Base-by-base conservation (phyloP, 768 basidiomycete genomes). In the Mycena alexandri region DNA sequence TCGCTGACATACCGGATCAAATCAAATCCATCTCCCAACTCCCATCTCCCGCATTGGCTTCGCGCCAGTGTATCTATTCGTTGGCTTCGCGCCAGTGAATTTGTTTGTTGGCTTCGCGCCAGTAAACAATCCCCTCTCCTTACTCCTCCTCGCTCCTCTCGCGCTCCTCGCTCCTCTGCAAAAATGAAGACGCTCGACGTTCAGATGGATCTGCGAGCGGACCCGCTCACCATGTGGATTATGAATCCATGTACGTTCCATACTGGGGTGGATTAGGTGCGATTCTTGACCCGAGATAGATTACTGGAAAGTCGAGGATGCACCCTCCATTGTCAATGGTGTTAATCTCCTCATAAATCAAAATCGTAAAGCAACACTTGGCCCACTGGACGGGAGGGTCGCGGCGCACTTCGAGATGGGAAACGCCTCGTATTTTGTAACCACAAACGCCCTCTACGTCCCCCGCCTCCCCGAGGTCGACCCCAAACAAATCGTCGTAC, bases 1-100 rank as follows among this genome's bases (percentile, higher is more conserved):
- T 38, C 38, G 10, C 38, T 14, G 14, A 38, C 38, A 38, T 38
- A 10, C 38, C 38, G 5, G 11, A 38, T 38, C 14, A 38, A 38
- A 29, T 29, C 29, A 29, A 29, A 29, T 29, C 29, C 29, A 29
- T 29, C 29, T 29, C 29, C 29, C 29, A 29, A 29, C 29, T 29
- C 29, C 42, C 17, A 2, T 38, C 24, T 57, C 29, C 36, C 29
- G n/a, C 59, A 60, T 60, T 59, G 57, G 57, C 57, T 59, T 59
- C 57, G 57, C 46, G 33, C 57, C 57, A 59, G 57, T 59, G 57
- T 10, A 11, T 38, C 38, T 29, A 38, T 44, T 34, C 58, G 48
- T 60, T 60, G 58, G 58, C 58, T 60, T 60, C 47, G 58, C 22
- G 47, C 58, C 58, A 60, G 58, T 60, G 58, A 29, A 29, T 29